Percentiles rank a stretch among this genome's conserved stretches.
Conservation (phyloP, 192 early-diverging fungal species). For the Cetraspora pellucida region DNA sequence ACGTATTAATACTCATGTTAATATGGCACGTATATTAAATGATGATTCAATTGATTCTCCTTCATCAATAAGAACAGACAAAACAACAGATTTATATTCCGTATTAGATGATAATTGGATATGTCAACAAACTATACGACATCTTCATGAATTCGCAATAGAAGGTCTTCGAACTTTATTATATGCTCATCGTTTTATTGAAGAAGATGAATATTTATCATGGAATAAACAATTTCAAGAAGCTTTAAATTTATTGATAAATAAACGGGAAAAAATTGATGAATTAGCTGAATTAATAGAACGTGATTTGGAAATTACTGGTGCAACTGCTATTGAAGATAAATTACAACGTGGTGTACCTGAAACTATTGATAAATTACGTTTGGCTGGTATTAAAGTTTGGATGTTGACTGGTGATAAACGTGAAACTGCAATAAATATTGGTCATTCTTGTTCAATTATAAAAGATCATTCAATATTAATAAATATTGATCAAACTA, state of each 20-base stretch:
- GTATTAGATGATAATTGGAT: slow-evolving; percentile 51
- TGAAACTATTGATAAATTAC: slow-evolving; percentile 78
- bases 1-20: background rate
- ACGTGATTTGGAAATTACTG: slow-evolving; percentile 68
- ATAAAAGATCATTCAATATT: slow-evolving; percentile 53
- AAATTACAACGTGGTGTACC: slow-evolving; percentile 85
- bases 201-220: slow-evolving; percentile 61
- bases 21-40: too few species aligned
- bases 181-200: slow-evolving; percentile 70
- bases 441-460: slow-evolving; percentile 78
- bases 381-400: slow-evolving; percentile 75
- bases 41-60: too few species aligned
- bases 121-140: slow-evolving; percentile 61
- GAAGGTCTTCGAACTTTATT: slow-evolving; percentile 84
- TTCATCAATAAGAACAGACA: too few species aligned
- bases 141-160: slow-evolving; percentile 71
- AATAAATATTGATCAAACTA: slow-evolving; percentile 47
- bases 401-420: slow-evolving; percentile 96
- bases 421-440: slow-evolving; percentile 90
- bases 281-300: slow-evolving; percentile 76
- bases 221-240: slow-evolving; percentile 72
- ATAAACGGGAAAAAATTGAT: slow-evolving; percentile 57
- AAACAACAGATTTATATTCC: slow-evolving; percentile 38
- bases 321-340: slow-evolving; percentile 91
- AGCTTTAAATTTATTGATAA: slow-evolving; percentile 69